Base-by-base conservation (phyloP, 129 eudicot species). In the Silybum marianum region DNA sequence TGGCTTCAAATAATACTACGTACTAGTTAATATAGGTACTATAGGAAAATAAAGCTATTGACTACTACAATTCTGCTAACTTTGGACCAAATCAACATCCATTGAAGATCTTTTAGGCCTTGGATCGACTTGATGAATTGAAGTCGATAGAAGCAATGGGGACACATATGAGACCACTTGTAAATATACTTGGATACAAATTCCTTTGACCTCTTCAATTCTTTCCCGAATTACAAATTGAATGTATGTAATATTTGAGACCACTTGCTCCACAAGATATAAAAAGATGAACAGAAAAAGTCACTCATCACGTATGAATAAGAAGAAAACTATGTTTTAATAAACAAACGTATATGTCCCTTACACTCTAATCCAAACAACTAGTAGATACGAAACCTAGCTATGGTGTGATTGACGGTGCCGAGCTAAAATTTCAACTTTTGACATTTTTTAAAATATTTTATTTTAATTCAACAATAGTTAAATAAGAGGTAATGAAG, bases 291-390 rank as follows among this genome's bases (percentile, higher is more conserved):
- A 71, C 11, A 71, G 70, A 19, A 71, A 3, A 54, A 1, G 60
- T 71, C 70, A 23, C 4, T 71, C 70, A 80, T 34, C 18, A 7
- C 14, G 54, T 79, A n/a, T 32, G 82, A 79, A 79, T 48, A 32
- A 44, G 69, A 69, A 28, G 82, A 79, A 67, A 58, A 79, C 30
- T 46, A 10, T 44, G 16, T 44, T 44, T 44, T 11, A 44, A 44
- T 11, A 44, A 44, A 4, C 54, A 13, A 44, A 4, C 54, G 16
- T 44, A 44, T 44, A 11, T 44, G 13, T 44, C 54, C 23, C 23
- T 54, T 19, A 1, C 65, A 54, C 66, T 58, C 66, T 18, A 58
- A 58, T 58, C 66, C 23, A 58, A 58, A 44, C 54, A 44, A 44
- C 54, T 44, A 0, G 46, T 44, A 8, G 3, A 40, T 8, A 9